These are phyloP conservation scores for Pichia scutulata DNA, from an alignment of 805 yeast species.

Conservation along the genomic window DNA sequence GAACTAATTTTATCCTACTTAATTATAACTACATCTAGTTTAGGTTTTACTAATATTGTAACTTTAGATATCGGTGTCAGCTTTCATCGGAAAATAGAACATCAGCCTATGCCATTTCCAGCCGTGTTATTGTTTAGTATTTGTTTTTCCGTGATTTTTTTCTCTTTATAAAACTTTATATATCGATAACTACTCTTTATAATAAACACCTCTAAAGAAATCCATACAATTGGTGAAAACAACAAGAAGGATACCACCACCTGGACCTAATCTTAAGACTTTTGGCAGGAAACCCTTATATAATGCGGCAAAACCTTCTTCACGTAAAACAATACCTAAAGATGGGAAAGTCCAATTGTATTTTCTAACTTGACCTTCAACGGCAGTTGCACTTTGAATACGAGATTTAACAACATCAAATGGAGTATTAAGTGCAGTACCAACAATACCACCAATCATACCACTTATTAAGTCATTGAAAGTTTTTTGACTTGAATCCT, in stretches of 20 bases:
- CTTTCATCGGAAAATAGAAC: too few species aligned
- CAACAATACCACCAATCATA: constrained; percentile 92
- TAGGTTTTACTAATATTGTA: too few species aligned
- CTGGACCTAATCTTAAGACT: constrained; percentile 96
- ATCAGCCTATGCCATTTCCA: too few species aligned
- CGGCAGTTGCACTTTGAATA: constrained; percentile 67
- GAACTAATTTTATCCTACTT: too few species aligned
- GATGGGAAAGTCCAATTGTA: constrained; percentile 92
- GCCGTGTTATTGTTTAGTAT: too few species aligned
- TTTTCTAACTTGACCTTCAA: constrained; percentile 71
- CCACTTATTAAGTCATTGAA: constrained; percentile 87
- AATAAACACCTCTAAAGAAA: constrained; percentile 64
- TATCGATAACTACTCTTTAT: constrained; percentile 17
- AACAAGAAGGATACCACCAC: constrained; percentile 96
- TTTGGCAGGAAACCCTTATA: constrained; percentile 97
- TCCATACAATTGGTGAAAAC: constrained; percentile 96
- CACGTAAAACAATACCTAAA: constrained; percentile 62
- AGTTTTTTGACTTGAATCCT: constrained; percentile 64
- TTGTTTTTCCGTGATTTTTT: too few species aligned
- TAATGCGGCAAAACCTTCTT: constrained; percentile 88
- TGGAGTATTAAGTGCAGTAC: constrained; percentile 93
- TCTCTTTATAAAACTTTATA: background rate
- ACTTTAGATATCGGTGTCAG: too few species aligned
- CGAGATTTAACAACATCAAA: constrained; percentile 96
- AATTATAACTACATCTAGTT: too few species aligned